Base-by-base conservation (phyloP, 768 basidiomycete genomes). In the Chalciporus piperatus region DNA sequence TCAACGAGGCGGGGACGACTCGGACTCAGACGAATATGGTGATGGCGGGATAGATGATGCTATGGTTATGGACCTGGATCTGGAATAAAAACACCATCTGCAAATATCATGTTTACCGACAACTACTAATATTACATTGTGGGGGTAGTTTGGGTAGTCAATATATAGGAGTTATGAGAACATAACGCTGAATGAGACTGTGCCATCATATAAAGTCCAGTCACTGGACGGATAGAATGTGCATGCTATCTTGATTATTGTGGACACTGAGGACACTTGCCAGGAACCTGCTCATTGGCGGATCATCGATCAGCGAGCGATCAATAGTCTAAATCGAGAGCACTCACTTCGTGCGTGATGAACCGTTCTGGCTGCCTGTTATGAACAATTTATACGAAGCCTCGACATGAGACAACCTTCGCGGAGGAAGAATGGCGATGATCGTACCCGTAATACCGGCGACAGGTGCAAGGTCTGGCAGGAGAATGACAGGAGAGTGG, bases 1-100 rank as follows among this genome's bases (percentile, higher is more conserved):
- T 23, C 45, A 45, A 22, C 35, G 49, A 3, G 60, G 55, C 59
- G 47, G 63, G 47, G 58, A 67, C 51, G 54, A 65, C 5, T 64
- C 62, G 57, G 72, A 76, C 23, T 77, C 78, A 32, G 84, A 88
- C 30, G 83, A 86, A 44, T 87, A 83, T 58, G 76, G 70, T 7
- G 82, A 87, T 56, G 85, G 83, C 3, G 88, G 84, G 12, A 76
- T 90, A 50, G 76, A 78, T 22, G 85, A 89, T 59, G 74, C 70
- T 43, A 77, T 82, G 71, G 58, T 89, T 32, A 75, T 80, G 59
- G 81, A 83, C 38, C 64, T 85, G 57, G 81, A 85, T 65, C 41
- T 76, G 47, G 65, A 48, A 32, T 52, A 49, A 23, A 25, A 22
- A 9, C 23, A 19, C n/a, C 22, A 45, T 55, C 4, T 22, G 41